Evolutionary conservation across 2,329 filamentous ascomycete species (phyloP).

Genomic region (Hypoxylon sp.): DNA sequence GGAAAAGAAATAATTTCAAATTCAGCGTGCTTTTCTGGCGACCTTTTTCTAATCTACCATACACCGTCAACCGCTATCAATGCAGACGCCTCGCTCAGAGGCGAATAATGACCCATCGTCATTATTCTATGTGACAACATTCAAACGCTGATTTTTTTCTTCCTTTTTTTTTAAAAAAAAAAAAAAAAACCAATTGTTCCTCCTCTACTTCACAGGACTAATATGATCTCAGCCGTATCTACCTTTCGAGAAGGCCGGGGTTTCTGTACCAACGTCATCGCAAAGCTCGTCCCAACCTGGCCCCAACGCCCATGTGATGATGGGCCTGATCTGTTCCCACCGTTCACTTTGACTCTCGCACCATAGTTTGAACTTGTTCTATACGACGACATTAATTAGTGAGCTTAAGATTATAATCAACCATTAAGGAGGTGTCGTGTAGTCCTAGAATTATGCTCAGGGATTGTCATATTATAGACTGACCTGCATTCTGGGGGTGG

Average conservation of each 20-base stretch:
- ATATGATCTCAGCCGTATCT: background rate
- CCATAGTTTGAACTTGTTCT: background rate
- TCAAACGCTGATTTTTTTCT: background rate
- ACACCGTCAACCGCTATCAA: background rate
- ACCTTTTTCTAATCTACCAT: too few species aligned
- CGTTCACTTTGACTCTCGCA: background rate
- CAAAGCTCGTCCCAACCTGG: background rate
- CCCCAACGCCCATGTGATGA: conserved; percentile 2
- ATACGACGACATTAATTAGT: background rate
- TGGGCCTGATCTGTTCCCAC: background rate
- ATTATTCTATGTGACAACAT: background rate
- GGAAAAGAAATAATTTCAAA: too few species aligned
- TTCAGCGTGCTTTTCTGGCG: too few species aligned
- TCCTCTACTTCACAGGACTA: background rate
- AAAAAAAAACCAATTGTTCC: background rate
- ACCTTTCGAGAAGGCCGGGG: background rate
- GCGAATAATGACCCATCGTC: background rate
- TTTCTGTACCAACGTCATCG: too few species aligned
- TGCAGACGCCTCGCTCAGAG: background rate
- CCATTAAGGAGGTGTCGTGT: background rate
- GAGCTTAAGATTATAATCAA: background rate
- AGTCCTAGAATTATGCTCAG: too few species aligned
- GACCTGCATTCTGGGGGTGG: background rate
- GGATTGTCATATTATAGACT: background rate
- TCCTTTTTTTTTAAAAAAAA: too few species aligned